phyloP scores from a whole-genome alignment of 1,284 basidiomycete species.

The Marasmius fiardii region DNA sequence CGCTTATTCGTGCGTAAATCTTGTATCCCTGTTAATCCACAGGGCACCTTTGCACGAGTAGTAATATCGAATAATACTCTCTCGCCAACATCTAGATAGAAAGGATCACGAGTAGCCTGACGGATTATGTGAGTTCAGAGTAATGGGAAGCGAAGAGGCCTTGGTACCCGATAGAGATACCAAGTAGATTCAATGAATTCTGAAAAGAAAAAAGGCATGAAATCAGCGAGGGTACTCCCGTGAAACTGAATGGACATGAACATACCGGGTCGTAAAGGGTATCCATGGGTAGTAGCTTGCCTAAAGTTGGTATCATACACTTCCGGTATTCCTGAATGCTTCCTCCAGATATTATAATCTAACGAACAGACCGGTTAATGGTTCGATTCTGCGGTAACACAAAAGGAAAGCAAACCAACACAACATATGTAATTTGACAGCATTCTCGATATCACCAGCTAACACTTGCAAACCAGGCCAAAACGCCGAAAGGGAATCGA shows the following conservation, averaged over 20 bases:
- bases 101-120: slow-evolving; percentile 86
- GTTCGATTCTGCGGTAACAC: neutral
- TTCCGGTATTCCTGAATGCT: slow-evolving; percentile 84
- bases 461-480: slow-evolving; percentile 89
- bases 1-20: slow-evolving; percentile 78
- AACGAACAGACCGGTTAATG: neutral
- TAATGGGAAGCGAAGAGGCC: slow-evolving; percentile 4
- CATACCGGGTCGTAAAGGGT: slow-evolving; percentile 77
- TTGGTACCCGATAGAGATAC: slow-evolving; percentile 84
- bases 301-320: slow-evolving; percentile 80
- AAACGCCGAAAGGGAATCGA: slow-evolving; percentile 87
- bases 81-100: slow-evolving; percentile 89
- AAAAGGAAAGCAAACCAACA: slow-evolving; percentile 47
- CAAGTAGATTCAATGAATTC: slow-evolving; percentile 94
- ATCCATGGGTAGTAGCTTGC: slow-evolving; percentile 75
- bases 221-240: neutral
- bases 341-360: slow-evolving; percentile 92
- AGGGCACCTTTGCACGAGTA: slow-evolving; percentile 73
- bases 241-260: neutral
- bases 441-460: slow-evolving; percentile 85
- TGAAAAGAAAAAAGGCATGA: slow-evolving; percentile 19
- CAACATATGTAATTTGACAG: slow-evolving; percentile 81
- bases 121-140: slow-evolving; percentile 1
- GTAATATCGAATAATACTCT: slow-evolving; percentile 76
- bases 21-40: slow-evolving; percentile 80